phyloP scores from a whole-genome alignment of 192 early-diverging fungal species.

The Coemansia javaensis region DNA sequence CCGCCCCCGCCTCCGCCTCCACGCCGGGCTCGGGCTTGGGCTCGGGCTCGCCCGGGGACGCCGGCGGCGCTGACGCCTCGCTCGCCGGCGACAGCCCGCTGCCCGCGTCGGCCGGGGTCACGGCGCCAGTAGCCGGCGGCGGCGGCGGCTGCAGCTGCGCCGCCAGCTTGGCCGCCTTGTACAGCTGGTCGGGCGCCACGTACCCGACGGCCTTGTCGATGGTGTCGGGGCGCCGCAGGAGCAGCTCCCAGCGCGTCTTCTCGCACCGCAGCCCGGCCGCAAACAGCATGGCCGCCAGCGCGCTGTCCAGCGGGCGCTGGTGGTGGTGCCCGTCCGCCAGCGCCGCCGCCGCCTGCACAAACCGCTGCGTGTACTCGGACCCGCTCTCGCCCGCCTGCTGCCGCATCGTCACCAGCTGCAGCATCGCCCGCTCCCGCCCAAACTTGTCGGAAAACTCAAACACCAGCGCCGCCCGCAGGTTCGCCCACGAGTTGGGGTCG shows the following conservation, averaged over 20 bases:
- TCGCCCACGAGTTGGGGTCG: conserved; percentile 41
- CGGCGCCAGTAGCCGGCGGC: too few relatives aligned
- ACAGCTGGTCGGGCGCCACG: conserved; percentile 45
- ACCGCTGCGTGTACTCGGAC: conserved; percentile 41
- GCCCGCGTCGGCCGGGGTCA: conserved; percentile 8
- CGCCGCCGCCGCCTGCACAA: conserved; percentile 19
- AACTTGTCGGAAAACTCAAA: conserved; percentile 41
- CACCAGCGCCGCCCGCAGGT: conserved; percentile 26
- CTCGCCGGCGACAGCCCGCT: conserved; percentile 34
- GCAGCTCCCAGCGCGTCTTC: conserved; percentile 31
- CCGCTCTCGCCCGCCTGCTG: conserved; percentile 41
- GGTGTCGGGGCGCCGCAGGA: conserved; percentile 28
- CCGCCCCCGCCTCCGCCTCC: too few relatives aligned
- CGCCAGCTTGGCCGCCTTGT: conserved; percentile 37
- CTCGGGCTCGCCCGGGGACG: too few relatives aligned
- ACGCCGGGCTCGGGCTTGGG: too few relatives aligned
- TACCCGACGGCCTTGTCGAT: conserved; percentile 41
- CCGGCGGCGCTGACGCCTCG: conserved; percentile 15
- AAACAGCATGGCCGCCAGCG: conserved; percentile 28
- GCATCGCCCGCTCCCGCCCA: conserved; percentile 25
- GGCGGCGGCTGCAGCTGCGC: conserved; percentile 32
- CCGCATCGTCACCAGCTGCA: conserved; percentile 26
- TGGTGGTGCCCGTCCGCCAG: conserved; percentile 25
- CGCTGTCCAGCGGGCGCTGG: conserved; percentile 34
- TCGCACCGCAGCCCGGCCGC: conserved; percentile 35